Evolutionary conservation across 2,329 filamentous ascomycete species (phyloP).

Genomic region (Aureobasidium zeae): DNA sequence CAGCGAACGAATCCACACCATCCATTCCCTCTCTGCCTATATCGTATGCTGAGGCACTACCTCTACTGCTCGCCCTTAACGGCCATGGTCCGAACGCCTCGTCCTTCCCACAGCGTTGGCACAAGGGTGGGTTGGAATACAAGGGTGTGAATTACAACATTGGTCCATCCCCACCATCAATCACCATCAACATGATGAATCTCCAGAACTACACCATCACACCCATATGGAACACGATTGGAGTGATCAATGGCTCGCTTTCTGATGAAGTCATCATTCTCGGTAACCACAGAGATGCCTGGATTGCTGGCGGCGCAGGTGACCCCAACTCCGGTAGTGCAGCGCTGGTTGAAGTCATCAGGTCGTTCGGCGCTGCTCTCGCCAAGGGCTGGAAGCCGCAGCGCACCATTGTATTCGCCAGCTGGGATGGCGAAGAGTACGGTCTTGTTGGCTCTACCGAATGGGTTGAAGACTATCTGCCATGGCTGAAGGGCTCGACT

Average conservation of each 20-base stretch:
- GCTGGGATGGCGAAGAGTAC: constrained; percentile 65
- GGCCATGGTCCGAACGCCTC: constrained; percentile 71
- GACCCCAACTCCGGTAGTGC: constrained; percentile 80
- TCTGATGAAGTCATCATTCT: constrained; percentile 78
- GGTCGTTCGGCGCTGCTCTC: constrained; percentile 63
- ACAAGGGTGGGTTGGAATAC: constrained; percentile 61
- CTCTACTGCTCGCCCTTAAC: constrained; percentile 82
- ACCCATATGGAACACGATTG: constrained; percentile 65
- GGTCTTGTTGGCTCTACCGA: constrained; percentile 79
- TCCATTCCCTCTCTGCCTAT: constrained; percentile 86
- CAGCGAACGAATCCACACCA: constrained; percentile 61
- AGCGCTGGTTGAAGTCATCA: constrained; percentile 67
- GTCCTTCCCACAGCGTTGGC: constrained; percentile 66
- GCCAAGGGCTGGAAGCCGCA: constrained; percentile 72
- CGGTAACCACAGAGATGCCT: constrained; percentile 88
- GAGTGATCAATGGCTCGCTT: constrained; percentile 79
- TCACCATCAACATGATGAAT: constrained; percentile 45
- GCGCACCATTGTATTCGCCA: constrained; percentile 80
- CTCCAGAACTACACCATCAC: constrained; percentile 43
- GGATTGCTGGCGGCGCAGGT: constrained; percentile 74
- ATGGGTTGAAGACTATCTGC: constrained; percentile 84
- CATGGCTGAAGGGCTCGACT: constrained; percentile 64
- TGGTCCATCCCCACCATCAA: constrained; percentile 64
- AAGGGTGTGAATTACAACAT: constrained; percentile 79
- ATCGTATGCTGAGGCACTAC: constrained; percentile 77